phyloP scores from a whole-genome alignment of 192 early-diverging fungal species.

The Haplosporangium gracile region DNA sequence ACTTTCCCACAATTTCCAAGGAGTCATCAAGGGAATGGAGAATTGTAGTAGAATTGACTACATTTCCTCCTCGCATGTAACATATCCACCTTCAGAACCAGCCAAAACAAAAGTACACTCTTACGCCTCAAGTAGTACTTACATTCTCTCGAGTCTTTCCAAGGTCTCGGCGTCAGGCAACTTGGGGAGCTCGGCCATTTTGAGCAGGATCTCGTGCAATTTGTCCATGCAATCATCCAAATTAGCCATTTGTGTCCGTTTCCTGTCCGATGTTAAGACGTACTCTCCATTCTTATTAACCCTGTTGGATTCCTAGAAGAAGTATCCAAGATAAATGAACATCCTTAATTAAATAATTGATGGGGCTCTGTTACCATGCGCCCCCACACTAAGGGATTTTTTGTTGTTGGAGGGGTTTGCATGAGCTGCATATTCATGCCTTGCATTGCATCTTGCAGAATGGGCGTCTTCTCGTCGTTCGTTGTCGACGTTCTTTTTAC shows the following conservation, averaged over 20 bases:
- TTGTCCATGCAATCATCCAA: slow-evolving; percentile 85
- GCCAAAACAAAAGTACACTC: neutral
- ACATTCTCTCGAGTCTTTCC: slow-evolving; percentile 72
- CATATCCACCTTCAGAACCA: neutral
- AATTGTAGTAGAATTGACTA: neutral
- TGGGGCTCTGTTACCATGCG: too few relatives aligned
- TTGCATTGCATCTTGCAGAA: too few relatives aligned
- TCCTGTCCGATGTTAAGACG: slow-evolving; percentile 80
- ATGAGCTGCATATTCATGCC: too few relatives aligned
- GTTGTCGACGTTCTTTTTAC: slow-evolving; percentile 16
- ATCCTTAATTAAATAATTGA: too few relatives aligned
- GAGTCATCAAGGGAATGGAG: neutral
- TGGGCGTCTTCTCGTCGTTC: too few relatives aligned
- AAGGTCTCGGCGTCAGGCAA: slow-evolving; percentile 73
- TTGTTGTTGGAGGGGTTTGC: too few relatives aligned
- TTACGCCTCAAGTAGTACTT: slow-evolving; percentile 31
- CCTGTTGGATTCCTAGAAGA: slow-evolving; percentile 61
- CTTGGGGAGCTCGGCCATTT: slow-evolving; percentile 75
- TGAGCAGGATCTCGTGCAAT: slow-evolving; percentile 68
- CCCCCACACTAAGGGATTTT: too few relatives aligned
- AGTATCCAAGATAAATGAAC: neutral
- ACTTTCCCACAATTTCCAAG: neutral
- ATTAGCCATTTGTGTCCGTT: slow-evolving; percentile 82
- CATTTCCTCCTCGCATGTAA: neutral
- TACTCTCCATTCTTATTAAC: slow-evolving; percentile 81